These are phyloP conservation scores for Linanthus parryae DNA, from an alignment of 148 eudicot species.

Conservation along the genomic window DNA sequence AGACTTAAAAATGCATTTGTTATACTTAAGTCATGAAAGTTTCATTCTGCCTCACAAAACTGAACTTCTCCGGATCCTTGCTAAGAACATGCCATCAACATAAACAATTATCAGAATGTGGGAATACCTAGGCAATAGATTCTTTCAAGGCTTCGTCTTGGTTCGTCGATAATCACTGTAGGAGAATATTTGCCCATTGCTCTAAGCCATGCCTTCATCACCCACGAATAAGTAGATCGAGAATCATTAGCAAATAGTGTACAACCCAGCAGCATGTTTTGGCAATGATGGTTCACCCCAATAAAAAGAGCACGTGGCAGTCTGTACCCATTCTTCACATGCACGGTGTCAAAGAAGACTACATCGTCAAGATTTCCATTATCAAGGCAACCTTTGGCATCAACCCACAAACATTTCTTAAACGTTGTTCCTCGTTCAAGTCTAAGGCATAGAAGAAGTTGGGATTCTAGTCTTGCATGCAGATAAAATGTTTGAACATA, in stretches of 20 bases:
- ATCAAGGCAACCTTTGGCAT: slow-evolving; percentile 49
- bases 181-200: slow-evolving; percentile 47
- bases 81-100: slow-evolving; percentile 41
- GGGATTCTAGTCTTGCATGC: slow-evolving; percentile 37
- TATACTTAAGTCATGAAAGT: slow-evolving; percentile 30
- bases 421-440: slow-evolving; percentile 39
- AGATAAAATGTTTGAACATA: slow-evolving; percentile 41
- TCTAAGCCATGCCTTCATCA: slow-evolving; percentile 50
- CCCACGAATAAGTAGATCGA: slow-evolving; percentile 37
- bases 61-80: slow-evolving; percentile 35
- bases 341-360: slow-evolving; percentile 40
- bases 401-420: slow-evolving; percentile 48
- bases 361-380: slow-evolving; percentile 39
- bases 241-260: slow-evolving; percentile 44
- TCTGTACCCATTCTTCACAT: slow-evolving; percentile 33
- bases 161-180: slow-evolving; percentile 25
- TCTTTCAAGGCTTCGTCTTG: slow-evolving; percentile 35
- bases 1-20: slow-evolving; percentile 47
- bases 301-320: slow-evolving; percentile 37
- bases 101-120: slow-evolving; percentile 37
- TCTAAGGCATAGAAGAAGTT: no score
- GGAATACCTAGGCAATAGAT: slow-evolving; percentile 35
- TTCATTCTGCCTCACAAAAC: slow-evolving; percentile 23
- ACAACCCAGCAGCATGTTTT: slow-evolving; percentile 44
- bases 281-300: slow-evolving; percentile 52